These are phyloP conservation scores for Pichia sp. DNA, from an alignment of 1,139 yeast genomes.

Conservation along the genomic window DNA sequence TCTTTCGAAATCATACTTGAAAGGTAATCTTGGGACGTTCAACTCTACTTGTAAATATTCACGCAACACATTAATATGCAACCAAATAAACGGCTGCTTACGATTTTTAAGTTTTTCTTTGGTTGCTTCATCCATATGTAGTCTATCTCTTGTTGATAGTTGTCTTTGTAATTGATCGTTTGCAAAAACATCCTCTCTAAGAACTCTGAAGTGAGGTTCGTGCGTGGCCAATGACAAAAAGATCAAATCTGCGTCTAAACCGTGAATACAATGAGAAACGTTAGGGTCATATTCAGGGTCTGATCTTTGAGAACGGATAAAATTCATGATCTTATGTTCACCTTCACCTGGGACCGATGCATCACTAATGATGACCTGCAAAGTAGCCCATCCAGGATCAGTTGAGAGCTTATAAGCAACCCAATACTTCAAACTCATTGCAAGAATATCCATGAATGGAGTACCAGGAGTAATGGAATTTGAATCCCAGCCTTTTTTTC, in stretches of 20 bases:
- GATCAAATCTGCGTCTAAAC: constrained; percentile 95
- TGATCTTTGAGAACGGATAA: constrained; percentile 78
- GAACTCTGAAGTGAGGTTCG: constrained; percentile 91
- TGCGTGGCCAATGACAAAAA: constrained; percentile 96
- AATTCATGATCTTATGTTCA: constrained; percentile 96
- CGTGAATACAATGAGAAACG: constrained; percentile 90
- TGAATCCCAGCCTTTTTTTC: constrained; percentile 74
- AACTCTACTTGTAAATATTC: constrained; percentile 87
- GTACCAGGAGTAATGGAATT: constrained; percentile 99
- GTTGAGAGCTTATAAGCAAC: constrained; percentile 79
- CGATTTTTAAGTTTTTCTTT: constrained; percentile 53
- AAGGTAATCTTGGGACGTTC: constrained; percentile 61
- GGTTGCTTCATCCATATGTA: constrained; percentile 59
- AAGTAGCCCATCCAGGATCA: constrained; percentile 87
- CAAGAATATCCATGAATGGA: constrained; percentile 90
- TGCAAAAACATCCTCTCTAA: constrained; percentile 95
- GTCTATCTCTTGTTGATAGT: constrained; percentile 47
- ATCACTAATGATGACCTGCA: constrained; percentile 85
- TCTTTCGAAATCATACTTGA: constrained; percentile 83
- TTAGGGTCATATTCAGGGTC: constrained; percentile 86
- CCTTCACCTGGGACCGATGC: constrained; percentile 99
- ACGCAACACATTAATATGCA: constrained; percentile 80
- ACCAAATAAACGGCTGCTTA: constrained; percentile 88
- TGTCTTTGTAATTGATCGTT: constrained; percentile 49
- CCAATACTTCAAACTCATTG: constrained; percentile 81